phyloP scores from a whole-genome alignment of 495 filamentous ascomycete genomes.

The Gamarada debralockiae region DNA sequence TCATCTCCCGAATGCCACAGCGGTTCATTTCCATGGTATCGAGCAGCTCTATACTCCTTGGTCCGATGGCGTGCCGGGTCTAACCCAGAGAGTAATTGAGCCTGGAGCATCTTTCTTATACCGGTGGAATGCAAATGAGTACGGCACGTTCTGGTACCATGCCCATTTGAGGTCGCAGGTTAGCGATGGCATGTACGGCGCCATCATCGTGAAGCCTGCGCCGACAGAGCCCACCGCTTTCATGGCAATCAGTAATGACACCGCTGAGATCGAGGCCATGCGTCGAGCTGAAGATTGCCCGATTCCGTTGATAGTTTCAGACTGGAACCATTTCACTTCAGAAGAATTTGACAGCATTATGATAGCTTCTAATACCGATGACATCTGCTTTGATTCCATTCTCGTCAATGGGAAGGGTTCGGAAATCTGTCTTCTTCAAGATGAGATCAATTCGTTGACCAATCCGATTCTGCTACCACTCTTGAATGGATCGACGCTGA shows the following conservation, averaged over 20 bases:
- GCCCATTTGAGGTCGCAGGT: conserved; percentile 32
- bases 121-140: conserved; percentile 40
- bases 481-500: conserved; percentile 30
- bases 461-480: conserved; percentile 29
- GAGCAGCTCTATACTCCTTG: conserved; percentile 12
- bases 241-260: background rate
- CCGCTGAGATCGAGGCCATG: background rate
- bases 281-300: conserved; percentile 36
- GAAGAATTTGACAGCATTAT: conserved; percentile 38
- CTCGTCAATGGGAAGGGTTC: conserved; percentile 50
- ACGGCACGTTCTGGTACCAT: conserved; percentile 54
- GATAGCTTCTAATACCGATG: conserved; percentile 2
- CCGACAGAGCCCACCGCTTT: background rate
- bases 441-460: conserved; percentile 30
- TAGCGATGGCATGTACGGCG: conserved; percentile 1
- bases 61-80: conserved; percentile 16
- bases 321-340: conserved; percentile 50
- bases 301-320: conserved; percentile 45
- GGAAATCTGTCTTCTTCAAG: conserved; percentile 37
- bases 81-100: conserved; percentile 37
- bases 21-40: conserved; percentile 3
- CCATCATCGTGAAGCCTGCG: background rate
- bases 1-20: background rate
- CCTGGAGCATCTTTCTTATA: conserved; percentile 41
- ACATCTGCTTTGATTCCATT: conserved; percentile 42